Percentiles rank a stretch among this genome's conserved stretches.
phyloP scores from a whole-genome alignment of 75 land plant species.

The Chamaecyparis obtusa region DNA sequence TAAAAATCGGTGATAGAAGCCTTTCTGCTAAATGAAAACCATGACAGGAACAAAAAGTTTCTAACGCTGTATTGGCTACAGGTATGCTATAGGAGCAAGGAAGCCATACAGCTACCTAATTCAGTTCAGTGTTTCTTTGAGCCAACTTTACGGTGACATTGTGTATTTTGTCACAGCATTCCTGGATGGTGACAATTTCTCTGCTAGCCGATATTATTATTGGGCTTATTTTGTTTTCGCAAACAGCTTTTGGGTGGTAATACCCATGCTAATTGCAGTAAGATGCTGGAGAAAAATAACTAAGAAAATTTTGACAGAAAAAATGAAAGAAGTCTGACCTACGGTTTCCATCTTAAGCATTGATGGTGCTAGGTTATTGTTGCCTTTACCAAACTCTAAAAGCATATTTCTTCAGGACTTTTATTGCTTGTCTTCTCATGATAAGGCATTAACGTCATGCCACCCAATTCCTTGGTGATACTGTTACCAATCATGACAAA shows the following conservation, averaged over 20 bases:
- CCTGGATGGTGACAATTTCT: constrained; percentile 68
- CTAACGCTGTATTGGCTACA: constrained; percentile 22
- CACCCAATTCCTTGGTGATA: too few species aligned
- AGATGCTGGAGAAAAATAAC: constrained; percentile 77
- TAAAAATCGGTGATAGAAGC: neutral
- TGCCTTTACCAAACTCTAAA: neutral
- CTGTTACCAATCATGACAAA: too few species aligned
- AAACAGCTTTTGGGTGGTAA: constrained; percentile 70
- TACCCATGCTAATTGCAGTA: constrained; percentile 60
- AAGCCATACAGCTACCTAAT: constrained; percentile 72
- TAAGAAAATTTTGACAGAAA: constrained; percentile 33
- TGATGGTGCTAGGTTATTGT: neutral
- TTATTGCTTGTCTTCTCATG: neutral
- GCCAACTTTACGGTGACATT: constrained; percentile 76
- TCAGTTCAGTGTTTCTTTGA: constrained; percentile 65
- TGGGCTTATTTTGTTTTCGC: constrained; percentile 72
- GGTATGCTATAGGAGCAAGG: constrained; percentile 75
- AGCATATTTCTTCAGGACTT: neutral
- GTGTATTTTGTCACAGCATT: constrained; percentile 61
- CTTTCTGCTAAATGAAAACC: neutral
- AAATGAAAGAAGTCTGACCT: constrained; percentile 4
- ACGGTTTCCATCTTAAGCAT: constrained; percentile 2
- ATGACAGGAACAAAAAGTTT: neutral
- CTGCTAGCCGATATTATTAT: constrained; percentile 51
- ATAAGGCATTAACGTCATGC: neutral